Evolutionary conservation across 2,329 filamentous ascomycete genomes (phyloP), one percentile per base, ranked within the genome.

Genomic region (Aspergillus luchuensis): DNA sequence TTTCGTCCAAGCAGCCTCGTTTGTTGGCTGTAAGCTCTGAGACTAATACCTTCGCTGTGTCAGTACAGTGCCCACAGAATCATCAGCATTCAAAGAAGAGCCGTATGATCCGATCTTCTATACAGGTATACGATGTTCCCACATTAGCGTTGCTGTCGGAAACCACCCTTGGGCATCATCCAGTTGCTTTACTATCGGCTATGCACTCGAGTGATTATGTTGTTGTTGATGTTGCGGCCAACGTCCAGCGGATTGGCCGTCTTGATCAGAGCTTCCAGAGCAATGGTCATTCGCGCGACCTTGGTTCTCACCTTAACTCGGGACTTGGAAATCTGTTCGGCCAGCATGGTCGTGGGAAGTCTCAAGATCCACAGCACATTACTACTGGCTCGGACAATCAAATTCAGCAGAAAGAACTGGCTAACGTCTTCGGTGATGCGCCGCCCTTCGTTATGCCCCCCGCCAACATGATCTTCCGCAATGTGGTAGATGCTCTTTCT

Each of bases 221-320:
- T 41, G 79, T 89, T 8, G 76, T 97, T 5, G 92, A 96, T 72
- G 84, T 89, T n/a, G 82, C 86, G 0, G 91, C 91, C 13, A 89
- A 91, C 69, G 81, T 96, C 41, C 87, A 87, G 78, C 72, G 72
- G 41, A 63, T 77, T 49, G 67, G 71, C 28, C 72, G 70, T 33
- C 50, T 65, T 53, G 66, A 66, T 23, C 72, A 68, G 54, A 62
- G 65, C 5, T 59, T 67, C 3, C 68, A 72, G 39, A 60, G 67
- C 28, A 52, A 62, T 10, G 13, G 19, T n/a, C 66, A 71, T 39
- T 59, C 70, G 17, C 60, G 60, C 15, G 68, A 71, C 25, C 60
- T 68, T 23, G 63, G 64, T n/a, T 65, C 61, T 5, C 65, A 70
- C 48, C 52, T 72, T 8, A 69, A 70, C 17, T 69, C 72, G 21